Percentiles rank a stretch among this genome's conserved stretches.
phyloP scores from a whole-genome alignment of 1,284 basidiomycete genomes.

The Sphaerobolus stellatus region DNA sequence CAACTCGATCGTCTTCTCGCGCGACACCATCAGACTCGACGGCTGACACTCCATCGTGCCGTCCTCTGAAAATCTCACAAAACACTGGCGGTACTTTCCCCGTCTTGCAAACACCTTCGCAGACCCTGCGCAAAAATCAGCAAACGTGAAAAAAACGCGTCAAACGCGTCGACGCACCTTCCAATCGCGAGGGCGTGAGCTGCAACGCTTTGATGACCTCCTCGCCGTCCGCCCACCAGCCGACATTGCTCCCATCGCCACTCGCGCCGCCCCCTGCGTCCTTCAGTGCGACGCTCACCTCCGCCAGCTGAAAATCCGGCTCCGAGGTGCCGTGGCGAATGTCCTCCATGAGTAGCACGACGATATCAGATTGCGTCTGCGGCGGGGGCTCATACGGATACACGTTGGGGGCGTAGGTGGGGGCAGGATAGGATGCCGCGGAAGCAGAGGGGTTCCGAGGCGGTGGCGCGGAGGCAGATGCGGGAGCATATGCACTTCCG shows the following conservation, averaged over 20 bases:
- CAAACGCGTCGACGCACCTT: constrained; percentile 13
- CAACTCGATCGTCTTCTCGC: constrained; percentile 19
- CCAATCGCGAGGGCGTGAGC: constrained; percentile 18
- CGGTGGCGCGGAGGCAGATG: background rate
- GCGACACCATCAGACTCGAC: constrained; percentile 17
- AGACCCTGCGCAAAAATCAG: constrained; percentile 9
- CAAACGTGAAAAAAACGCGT: background rate
- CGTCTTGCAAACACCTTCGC: constrained; percentile 22
- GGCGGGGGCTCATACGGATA: background rate
- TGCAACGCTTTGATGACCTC: constrained; percentile 21
- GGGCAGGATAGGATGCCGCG: background rate
- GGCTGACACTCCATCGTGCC: constrained; percentile 19
- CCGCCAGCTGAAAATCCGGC: constrained; percentile 20
- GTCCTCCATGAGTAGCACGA: constrained; percentile 18
- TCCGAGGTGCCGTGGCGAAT: constrained; percentile 12
- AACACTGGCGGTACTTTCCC: constrained; percentile 22
- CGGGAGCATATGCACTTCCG: background rate
- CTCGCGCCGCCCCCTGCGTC: constrained; percentile 8
- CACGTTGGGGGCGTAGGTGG: background rate
- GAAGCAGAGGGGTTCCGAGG: background rate
- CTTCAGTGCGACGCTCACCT: constrained; percentile 18
- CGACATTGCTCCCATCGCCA: background rate
- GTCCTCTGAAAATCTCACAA: constrained; percentile 19
- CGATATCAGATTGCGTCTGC: background rate
- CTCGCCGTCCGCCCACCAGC: constrained; percentile 20